Conservation (phyloP, 2,329 filamentous ascomycete genomes). For the Monilinia polystroma region DNA sequence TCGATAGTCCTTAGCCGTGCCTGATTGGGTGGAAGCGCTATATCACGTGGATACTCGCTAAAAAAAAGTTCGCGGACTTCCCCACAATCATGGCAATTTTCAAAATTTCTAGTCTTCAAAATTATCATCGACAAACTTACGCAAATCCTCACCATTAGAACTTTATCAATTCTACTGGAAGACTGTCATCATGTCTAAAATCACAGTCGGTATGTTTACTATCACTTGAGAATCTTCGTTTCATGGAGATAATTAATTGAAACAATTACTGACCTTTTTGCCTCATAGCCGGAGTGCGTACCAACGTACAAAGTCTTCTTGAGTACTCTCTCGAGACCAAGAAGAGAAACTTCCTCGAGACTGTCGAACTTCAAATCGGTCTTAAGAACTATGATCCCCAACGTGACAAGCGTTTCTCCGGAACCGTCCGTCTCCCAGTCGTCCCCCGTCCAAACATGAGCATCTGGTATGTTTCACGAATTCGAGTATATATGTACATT, state of each 20-base stretch:
- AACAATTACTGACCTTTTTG: conserved; percentile 24
- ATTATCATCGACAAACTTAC: conserved; percentile 29
- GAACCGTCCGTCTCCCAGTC: conserved; percentile 92
- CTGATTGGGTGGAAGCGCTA: background rate
- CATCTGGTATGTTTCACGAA: conserved; percentile 62
- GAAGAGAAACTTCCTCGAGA: conserved; percentile 98
- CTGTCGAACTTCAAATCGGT: conserved; percentile 87
- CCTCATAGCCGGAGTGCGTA: conserved; percentile 85
- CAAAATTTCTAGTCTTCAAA: conserved; percentile 10
- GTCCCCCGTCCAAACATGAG: conserved; percentile 89
- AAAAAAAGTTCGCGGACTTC: conserved; percentile 4
- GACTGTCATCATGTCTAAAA: conserved; percentile 87
- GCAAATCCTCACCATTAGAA: conserved; percentile 73
- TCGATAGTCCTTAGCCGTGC: background rate
- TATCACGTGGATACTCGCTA: conserved; percentile 16
- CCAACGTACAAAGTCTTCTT: conserved; percentile 89
- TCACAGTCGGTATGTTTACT: conserved; percentile 64
- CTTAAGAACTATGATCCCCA: conserved; percentile 99
- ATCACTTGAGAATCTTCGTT: conserved; percentile 11
- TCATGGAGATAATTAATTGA: background rate
- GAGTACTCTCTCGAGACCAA: conserved; percentile 94
- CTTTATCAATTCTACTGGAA: conserved; percentile 69
- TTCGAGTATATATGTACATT: conserved; percentile 15
- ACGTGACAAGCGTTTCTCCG: conserved; percentile 99
- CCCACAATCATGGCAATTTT: conserved; percentile 21